These are phyloP conservation scores for Huntiella abstrusa DNA, from an alignment of 2,329 filamentous ascomycete genomes.

Conservation along the genomic window DNA sequence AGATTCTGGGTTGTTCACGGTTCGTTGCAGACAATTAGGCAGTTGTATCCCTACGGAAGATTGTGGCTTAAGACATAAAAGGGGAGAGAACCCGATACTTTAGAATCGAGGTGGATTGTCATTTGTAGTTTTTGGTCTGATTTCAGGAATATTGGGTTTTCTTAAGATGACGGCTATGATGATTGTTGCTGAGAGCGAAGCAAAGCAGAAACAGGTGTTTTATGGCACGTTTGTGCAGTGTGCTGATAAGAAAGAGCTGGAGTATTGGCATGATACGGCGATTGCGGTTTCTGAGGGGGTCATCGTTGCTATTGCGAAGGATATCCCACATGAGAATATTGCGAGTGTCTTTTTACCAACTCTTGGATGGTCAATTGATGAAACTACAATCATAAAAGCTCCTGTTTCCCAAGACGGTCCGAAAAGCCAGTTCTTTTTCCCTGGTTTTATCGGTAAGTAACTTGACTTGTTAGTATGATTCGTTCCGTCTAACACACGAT, in stretches of 20 bases:
- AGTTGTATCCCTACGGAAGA: no score
- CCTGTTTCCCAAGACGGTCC: constrained; percentile 12
- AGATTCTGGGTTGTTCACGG: no score
- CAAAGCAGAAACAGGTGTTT: constrained; percentile 23
- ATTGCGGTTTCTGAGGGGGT: constrained; percentile 33
- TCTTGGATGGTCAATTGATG: constrained; percentile 26
- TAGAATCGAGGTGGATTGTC: no score
- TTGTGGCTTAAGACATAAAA: no score
- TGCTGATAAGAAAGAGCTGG: constrained; percentile 27
- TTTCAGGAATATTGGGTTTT: neutral
- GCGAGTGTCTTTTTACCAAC: constrained; percentile 19
- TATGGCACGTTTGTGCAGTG: constrained; percentile 37
- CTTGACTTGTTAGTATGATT: neutral
- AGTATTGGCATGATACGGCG: constrained; percentile 31
- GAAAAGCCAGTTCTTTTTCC: constrained; percentile 58
- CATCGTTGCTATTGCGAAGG: constrained; percentile 30
- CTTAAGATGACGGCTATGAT: neutral
- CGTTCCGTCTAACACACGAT: constrained; percentile 13
- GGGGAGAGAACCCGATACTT: no score
- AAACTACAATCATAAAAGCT: constrained; percentile 20
- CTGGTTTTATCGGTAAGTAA: constrained; percentile 54
- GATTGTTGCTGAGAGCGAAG: neutral
- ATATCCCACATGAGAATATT: constrained; percentile 17
- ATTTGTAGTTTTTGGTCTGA: no score
- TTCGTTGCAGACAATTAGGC: no score